Evolutionary conservation across 805 yeast species (phyloP), one percentile per base, ranked within the genome.

Genomic region (Komagataella ulmi): DNA sequence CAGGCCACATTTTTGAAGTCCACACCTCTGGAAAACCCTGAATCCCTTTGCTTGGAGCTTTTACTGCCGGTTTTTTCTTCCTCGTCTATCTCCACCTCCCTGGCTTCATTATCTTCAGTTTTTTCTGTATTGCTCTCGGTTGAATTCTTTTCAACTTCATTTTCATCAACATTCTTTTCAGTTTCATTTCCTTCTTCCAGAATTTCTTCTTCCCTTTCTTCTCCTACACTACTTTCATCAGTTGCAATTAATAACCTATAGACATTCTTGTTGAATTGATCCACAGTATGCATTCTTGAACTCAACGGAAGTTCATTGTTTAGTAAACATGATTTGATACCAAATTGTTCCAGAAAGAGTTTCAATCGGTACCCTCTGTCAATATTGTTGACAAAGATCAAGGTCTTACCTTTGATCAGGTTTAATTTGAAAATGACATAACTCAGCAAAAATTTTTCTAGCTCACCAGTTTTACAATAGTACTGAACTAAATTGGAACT

Each of bases 1-100:
- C 98, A 93, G 7, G 97, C 93, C 54, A 93, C 98, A 60, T 93
- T 91, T 60, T 79, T 83, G 74, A 93, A 93, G 68, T 93, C 99
- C 45, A 93, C 95, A 62, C 99, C 99, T 66, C 99, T 80, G 23
- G 97, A 85, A 46, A 90, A 97, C 56, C 97, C 95, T 63, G 85
- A 93, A 59, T 93, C 98, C 55, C 72, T 75, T 53, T 76, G 73
- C 4, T 61, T 56, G 49, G 57, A 57, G 7, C 51, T 24, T 23
- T 61, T 59, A 50, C 60, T 62, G 57, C 61, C 56, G 21, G 30
- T 12, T 44, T 46, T 17, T 45, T 7, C 40, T 12, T 50, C 49
- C 44, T 45, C 48, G 3, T 18, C 30, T 8, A n/a, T n/a, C 47
- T 53, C 43, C 3, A 17, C 36, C 43, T 19, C 30, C 23, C 50